Evolutionary conservation across 1,284 basidiomycete species (phyloP).

Genomic region (Chalciporus sp.): DNA sequence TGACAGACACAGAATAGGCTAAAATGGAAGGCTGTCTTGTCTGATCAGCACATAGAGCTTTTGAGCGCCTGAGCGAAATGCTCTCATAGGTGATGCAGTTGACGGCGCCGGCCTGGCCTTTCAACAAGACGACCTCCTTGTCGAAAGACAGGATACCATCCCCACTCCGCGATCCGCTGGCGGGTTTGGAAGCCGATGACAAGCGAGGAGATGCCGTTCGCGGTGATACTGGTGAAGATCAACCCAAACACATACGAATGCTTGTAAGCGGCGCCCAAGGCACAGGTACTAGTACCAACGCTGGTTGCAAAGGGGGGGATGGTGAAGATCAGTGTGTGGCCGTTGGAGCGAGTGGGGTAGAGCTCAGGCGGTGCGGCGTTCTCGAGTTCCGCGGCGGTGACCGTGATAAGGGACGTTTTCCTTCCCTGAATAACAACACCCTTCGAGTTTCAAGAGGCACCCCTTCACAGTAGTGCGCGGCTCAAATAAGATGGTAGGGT

Average conservation of each 20-base stretch:
- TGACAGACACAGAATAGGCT: too few species aligned
- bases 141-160: constrained; percentile 24
- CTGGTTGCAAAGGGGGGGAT: constrained; percentile 23
- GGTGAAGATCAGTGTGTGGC: constrained; percentile 17
- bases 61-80: constrained; percentile 23
- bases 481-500: constrained; percentile 20
- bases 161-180: constrained; percentile 21
- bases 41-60: constrained; percentile 19
- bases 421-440: constrained; percentile 17
- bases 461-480: constrained; percentile 14
- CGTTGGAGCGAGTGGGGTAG: constrained; percentile 7
- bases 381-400: constrained; percentile 22
- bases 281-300: constrained; percentile 19
- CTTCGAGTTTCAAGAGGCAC: neutral
- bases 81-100: constrained; percentile 27
- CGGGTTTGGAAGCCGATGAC: constrained; percentile 26
- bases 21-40: too few species aligned
- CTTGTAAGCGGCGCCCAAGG: constrained; percentile 17
- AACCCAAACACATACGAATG: constrained; percentile 32
- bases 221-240: constrained; percentile 34
- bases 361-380: constrained; percentile 8
- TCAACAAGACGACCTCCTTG: constrained; percentile 18
- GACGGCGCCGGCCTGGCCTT: constrained; percentile 27
- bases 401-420: constrained; percentile 16
- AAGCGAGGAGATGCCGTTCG: constrained; percentile 29